Conservation (phyloP, 2,329 filamentous ascomycete genomes). For the Cordyceps fumosorosea region DNA sequence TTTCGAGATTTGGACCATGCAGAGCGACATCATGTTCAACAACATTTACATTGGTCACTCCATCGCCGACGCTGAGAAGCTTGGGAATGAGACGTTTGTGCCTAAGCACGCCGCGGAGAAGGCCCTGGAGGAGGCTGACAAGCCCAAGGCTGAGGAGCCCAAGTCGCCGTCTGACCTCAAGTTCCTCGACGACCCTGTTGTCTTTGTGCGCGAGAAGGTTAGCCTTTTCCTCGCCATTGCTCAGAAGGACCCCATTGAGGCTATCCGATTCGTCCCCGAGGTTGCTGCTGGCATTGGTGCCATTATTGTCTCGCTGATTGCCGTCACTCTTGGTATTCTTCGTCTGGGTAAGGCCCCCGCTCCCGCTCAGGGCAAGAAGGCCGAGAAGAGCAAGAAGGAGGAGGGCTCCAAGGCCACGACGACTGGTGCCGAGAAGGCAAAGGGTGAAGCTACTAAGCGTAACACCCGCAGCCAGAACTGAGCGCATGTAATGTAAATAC, state of each 20-base stretch:
- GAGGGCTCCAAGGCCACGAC: constrained; percentile 58
- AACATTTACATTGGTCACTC: constrained; percentile 99
- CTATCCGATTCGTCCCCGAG: constrained; percentile 85
- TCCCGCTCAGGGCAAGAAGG: constrained; percentile 58
- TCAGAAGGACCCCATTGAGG: constrained; percentile 74
- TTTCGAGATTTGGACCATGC: constrained; percentile 99
- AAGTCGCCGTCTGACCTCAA: constrained; percentile 70
- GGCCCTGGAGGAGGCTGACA: constrained; percentile 68
- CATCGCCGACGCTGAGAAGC: constrained; percentile 79
- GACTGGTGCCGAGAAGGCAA: constrained; percentile 64
- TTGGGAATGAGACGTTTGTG: constrained; percentile 84
- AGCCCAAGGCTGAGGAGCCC: constrained; percentile 63
- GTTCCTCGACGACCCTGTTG: constrained; percentile 86
- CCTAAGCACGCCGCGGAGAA: constrained; percentile 81
- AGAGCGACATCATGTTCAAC: constrained; percentile 96
- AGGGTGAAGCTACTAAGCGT: constrained; percentile 63
- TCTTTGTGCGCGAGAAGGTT: constrained; percentile 85
- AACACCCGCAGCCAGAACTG: constrained; percentile 51
- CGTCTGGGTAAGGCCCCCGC: constrained; percentile 57
- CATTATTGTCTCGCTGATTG: constrained; percentile 61
- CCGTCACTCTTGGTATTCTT: constrained; percentile 62
- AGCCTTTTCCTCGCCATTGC: constrained; percentile 82
- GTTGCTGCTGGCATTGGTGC: constrained; percentile 75
- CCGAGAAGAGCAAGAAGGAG: constrained; percentile 65
- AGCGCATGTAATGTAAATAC: constrained; percentile 12